Evolutionary conservation across 441 rosid genomes (phyloP), one percentile per base, ranked within the genome.

Genomic region (Adansonia gregorii): DNA sequence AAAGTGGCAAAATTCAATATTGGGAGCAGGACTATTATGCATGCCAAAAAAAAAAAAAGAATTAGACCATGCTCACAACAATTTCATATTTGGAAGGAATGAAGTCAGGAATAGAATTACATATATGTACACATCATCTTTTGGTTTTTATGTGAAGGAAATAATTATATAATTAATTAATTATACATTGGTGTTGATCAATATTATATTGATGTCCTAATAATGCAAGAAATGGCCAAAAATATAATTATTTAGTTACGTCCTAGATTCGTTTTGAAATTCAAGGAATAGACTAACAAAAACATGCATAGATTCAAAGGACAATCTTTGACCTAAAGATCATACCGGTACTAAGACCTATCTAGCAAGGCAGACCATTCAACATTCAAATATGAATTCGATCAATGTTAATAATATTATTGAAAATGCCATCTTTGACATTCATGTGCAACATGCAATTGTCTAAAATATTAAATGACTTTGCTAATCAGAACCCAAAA

Each of bases 271-370:
- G 59, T 80, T 76, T 24, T 58, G 65, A 76, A 75, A 74, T 78
- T 78, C 56, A 63, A 35, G 67, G 20, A 58, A 10, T 75, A 46
- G 82, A 80, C 31, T 22, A 74, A 77, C 46, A 35, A 63, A 72
- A 66, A 55, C 69, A 39, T n/a, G 45, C n/a, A 43, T 8, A 17
- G 5, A 54, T 81, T 88, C 89, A 80, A 87, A 82, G 59, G 63
- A 77, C 54, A 75, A 88, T 88, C 90, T 88, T 90, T 90, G 90
- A 88, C 92, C 89, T 55, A 75, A 83, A 85, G 90, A 88, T 90
- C 85, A 79, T 78, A 78, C 60, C 24, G 81, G 78, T 85, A 71
- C 61, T 54, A 65, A 59, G 80, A 73, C 73, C 82, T 68, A 74
- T 74, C 77, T 51, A 3, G 35, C 3, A 60, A 22, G 54, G 35